These are phyloP conservation scores for Ampelocalamus luodianensis DNA, from an alignment of 176 grass and related monocot genomes.

Conservation along the genomic window DNA sequence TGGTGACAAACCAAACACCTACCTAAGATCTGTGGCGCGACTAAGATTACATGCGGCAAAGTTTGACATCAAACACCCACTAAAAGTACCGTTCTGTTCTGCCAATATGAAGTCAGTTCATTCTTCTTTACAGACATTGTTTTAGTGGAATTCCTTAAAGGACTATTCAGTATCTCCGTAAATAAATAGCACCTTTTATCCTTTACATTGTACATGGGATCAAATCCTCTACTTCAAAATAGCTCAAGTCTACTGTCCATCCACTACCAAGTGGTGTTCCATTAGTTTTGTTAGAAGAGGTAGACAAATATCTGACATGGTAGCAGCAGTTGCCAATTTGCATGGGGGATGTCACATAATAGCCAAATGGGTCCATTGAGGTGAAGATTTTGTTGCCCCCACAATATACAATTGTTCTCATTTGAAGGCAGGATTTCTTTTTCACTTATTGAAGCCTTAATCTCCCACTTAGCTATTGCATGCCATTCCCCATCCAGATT, in stretches of 20 bases:
- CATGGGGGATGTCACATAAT: background rate
- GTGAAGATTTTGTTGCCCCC: background rate
- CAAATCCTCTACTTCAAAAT: slow-evolving; percentile 4
- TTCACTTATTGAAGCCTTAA: background rate
- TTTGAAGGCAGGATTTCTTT: background rate
- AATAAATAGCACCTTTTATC: background rate
- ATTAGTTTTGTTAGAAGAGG: slow-evolving; percentile 12
- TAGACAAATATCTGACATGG: background rate
- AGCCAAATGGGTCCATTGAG: background rate
- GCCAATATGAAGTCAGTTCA: background rate
- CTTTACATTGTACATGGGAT: background rate
- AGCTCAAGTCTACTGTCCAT: background rate
- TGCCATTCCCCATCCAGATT: background rate
- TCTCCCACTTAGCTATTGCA: background rate
- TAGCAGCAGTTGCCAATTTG: background rate
- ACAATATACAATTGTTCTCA: background rate
- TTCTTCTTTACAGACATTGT: background rate
- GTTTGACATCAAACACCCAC: background rate
- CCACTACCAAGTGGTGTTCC: background rate
- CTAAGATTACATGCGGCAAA: background rate
- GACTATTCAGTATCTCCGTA: background rate
- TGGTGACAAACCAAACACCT: background rate
- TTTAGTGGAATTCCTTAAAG: background rate
- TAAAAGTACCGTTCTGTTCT: background rate
- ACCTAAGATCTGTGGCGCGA: background rate